Evolutionary conservation across 495 filamentous ascomycete species (phyloP).

Genomic region (Physcia stellaris): DNA sequence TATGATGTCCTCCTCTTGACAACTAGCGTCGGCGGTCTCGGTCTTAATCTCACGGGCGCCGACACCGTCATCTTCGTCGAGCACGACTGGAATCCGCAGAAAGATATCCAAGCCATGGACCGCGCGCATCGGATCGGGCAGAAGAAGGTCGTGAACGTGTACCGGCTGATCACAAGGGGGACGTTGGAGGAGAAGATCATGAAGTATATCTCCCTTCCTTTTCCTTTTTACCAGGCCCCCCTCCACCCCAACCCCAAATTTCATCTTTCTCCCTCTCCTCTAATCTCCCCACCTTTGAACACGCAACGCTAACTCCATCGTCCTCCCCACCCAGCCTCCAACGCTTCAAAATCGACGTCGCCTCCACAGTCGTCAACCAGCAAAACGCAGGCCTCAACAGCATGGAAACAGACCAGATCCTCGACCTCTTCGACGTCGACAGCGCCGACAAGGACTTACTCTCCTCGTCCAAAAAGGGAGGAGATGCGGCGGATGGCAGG

Average conservation of each 20-base stretch:
- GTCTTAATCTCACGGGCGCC: conserved; percentile 89
- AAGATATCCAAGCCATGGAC: conserved; percentile 98
- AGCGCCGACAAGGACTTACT: conserved; percentile 43
- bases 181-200: conserved; percentile 98
- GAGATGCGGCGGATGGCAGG: conserved; percentile 30
- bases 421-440: conserved; percentile 84
- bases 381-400: conserved; percentile 90
- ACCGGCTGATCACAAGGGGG: conserved; percentile 85
- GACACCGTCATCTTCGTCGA: conserved; percentile 99
- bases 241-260: background rate
- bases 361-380: conserved; percentile 95
- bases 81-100: conserved; percentile 99
- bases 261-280: background rate
- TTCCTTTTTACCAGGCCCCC: background rate
- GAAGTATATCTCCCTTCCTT: conserved; percentile 38
- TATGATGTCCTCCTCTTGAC: conserved; percentile 89
- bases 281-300: conserved; percentile 6
- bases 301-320: background rate
- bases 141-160: conserved; percentile 99
- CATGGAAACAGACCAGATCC: conserved; percentile 96
- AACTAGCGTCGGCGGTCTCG: conserved; percentile 86
- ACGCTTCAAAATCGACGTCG: conserved; percentile 99
- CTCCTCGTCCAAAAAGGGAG: conserved; percentile 30
- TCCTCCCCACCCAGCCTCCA: conserved; percentile 57
- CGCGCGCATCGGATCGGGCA: conserved; percentile 96